These are phyloP conservation scores for Quercus parvula DNA, from an alignment of 306 rosid genomes.

Conservation along the genomic window DNA sequence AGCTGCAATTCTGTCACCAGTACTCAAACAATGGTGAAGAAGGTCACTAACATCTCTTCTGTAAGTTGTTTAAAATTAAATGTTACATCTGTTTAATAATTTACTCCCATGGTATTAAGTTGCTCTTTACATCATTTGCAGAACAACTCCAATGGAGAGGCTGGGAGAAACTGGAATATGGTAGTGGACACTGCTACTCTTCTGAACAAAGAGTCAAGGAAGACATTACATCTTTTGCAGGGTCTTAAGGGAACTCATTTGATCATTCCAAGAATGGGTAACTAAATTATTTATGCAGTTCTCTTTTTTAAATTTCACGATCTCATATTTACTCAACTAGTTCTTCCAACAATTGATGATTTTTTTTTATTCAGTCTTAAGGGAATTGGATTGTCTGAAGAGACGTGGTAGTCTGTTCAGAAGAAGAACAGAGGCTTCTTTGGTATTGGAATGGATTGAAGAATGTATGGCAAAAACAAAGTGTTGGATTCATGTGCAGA, in stretches of 20 bases:
- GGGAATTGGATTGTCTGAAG: constrained; percentile 63
- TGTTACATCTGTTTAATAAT: constrained; percentile 16
- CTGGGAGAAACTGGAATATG: constrained; percentile 61
- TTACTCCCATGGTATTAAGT: background rate
- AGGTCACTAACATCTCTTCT: constrained; percentile 18
- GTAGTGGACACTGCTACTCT: constrained; percentile 70
- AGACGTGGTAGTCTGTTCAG: constrained; percentile 45
- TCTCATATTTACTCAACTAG: background rate
- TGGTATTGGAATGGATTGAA: constrained; percentile 72
- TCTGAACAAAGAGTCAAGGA: constrained; percentile 79
- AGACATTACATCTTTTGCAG: constrained; percentile 69
- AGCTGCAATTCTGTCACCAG: constrained; percentile 18
- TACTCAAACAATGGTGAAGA: constrained; percentile 25
- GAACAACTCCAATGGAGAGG: constrained; percentile 34
- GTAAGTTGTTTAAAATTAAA: constrained; percentile 33
- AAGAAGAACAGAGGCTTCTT: constrained; percentile 57
- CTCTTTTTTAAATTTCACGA: background rate
- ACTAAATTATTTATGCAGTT: background rate
- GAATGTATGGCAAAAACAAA: constrained; percentile 56
- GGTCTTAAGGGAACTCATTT: constrained; percentile 77
- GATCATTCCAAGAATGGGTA: constrained; percentile 76
- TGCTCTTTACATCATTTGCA: constrained; percentile 30
- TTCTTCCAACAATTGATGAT: constrained; percentile 1
- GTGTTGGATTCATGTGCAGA: constrained; percentile 84
- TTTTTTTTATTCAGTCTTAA: constrained; percentile 43